Percentiles rank a stretch among this genome's conserved stretches.
phyloP scores from a whole-genome alignment of 1,284 basidiomycete genomes.

The Waitea zeae region DNA sequence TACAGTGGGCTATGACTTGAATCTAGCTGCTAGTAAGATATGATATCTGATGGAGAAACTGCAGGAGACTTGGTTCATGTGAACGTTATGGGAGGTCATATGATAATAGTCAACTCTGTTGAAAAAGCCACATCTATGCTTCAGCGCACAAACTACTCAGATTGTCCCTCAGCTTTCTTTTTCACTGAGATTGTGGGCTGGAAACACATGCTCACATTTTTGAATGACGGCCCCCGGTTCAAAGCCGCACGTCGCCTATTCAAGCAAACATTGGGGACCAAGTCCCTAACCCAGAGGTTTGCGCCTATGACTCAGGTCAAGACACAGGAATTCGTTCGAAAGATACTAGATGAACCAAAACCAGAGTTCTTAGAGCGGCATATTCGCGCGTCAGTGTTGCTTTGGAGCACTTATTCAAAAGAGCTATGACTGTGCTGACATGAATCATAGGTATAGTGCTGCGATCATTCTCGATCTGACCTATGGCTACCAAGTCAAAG shows the following conservation, averaged over 20 bases:
- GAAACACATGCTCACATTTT: slow-evolving; percentile 7
- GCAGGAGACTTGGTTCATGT: slow-evolving; percentile 12
- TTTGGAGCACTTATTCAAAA: neutral
- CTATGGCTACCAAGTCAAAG: slow-evolving; percentile 17
- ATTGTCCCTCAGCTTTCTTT: slow-evolving; percentile 11
- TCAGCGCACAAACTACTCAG: slow-evolving; percentile 12
- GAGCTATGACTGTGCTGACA: slow-evolving; percentile 2
- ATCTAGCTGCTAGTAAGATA: too few relatives aligned
- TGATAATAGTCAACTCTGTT: slow-evolving; percentile 12
- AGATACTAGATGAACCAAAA: slow-evolving; percentile 8
- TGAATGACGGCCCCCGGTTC: slow-evolving; percentile 10
- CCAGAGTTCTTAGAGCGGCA: neutral
- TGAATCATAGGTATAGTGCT: neutral
- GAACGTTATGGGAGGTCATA: slow-evolving; percentile 10
- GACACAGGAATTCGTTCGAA: slow-evolving; percentile 9
- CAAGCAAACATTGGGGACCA: slow-evolving; percentile 12
- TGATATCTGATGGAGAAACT: too few relatives aligned
- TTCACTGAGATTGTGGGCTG: slow-evolving; percentile 11
- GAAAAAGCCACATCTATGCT: slow-evolving; percentile 10
- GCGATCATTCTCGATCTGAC: slow-evolving; percentile 16
- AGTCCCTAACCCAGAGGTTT: slow-evolving; percentile 11
- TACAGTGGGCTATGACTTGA: too few relatives aligned
- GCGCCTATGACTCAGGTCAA: slow-evolving; percentile 11
- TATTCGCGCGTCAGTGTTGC: too few relatives aligned
- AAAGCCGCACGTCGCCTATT: slow-evolving; percentile 11